Percentiles rank a stretch among this genome's conserved stretches.
These are phyloP conservation scores for Cerrena zonata DNA, from an alignment of 1,284 basidiomycete genomes.

Conservation along the genomic window DNA sequence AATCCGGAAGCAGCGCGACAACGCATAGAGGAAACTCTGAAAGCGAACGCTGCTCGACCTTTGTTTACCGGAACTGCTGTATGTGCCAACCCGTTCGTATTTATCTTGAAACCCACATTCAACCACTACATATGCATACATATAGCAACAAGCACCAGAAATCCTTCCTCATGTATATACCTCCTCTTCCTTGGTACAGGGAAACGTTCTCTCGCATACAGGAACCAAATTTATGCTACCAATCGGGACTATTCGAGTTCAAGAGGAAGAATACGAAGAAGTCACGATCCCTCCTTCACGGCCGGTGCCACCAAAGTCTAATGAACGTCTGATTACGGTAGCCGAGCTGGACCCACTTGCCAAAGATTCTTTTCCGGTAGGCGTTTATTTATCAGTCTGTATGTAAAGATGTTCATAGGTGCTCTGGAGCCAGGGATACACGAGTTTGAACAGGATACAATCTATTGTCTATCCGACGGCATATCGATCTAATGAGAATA, in stretches of 20 bases:
- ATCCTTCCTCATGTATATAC: conserved; percentile 89
- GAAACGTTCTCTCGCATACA: conserved; percentile 68
- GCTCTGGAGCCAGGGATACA: conserved; percentile 64
- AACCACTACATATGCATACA: conserved; percentile 8
- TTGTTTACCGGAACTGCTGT: conserved; percentile 60
- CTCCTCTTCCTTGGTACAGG: conserved; percentile 53
- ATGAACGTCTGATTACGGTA: conserved; percentile 74
- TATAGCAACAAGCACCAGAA: conserved; percentile 51
- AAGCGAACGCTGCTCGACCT: conserved; percentile 63
- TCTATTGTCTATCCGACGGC: conserved; percentile 93
- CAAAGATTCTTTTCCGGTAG: conserved; percentile 82
- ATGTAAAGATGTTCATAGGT: conserved; percentile 1
- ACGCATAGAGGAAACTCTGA: conserved; percentile 63
- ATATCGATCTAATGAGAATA: conserved; percentile 91
- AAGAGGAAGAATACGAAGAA: conserved; percentile 67
- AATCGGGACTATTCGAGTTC: conserved; percentile 69
- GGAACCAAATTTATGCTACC: conserved; percentile 80
- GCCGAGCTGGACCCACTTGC: conserved; percentile 75
- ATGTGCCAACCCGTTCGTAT: conserved; percentile 17
- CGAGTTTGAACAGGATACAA: conserved; percentile 88
- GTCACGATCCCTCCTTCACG: conserved; percentile 85
- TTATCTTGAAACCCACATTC: not conserved
- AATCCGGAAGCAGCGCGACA: conserved; percentile 52
- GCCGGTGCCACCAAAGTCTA: conserved; percentile 67
- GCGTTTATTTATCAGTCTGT: conserved; percentile 19